Percentiles rank a stretch among this genome's conserved stretches.
Evolutionary conservation across 192 early-diverging fungal species (phyloP).

Genomic region (Coemansia sp.): DNA sequence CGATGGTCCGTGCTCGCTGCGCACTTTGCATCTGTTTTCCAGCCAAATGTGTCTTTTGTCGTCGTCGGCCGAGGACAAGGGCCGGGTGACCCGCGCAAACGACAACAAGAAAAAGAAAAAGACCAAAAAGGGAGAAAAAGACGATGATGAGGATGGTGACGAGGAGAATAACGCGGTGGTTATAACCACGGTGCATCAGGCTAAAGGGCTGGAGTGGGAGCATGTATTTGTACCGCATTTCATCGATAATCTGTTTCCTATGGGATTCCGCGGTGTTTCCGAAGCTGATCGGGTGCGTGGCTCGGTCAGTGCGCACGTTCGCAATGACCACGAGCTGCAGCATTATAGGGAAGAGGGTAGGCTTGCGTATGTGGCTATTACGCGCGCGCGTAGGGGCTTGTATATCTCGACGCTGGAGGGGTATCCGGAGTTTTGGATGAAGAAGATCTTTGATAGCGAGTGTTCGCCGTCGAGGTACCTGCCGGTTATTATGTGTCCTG

Average conservation of each 20-base stretch:
- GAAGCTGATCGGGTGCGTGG: constrained; percentile 15
- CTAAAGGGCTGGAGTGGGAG: constrained; percentile 51
- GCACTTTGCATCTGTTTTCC: constrained; percentile 31
- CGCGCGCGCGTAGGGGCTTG: constrained; percentile 37
- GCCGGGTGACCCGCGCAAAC: constrained; percentile 8
- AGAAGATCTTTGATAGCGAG: constrained; percentile 14
- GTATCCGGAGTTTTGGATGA: constrained; percentile 39
- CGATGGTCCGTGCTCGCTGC: constrained; percentile 17
- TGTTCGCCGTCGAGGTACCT: constrained; percentile 37
- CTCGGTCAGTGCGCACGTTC: neutral
- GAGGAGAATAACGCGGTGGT: constrained; percentile 20
- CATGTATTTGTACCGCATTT: constrained; percentile 54
- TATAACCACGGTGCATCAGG: constrained; percentile 51
- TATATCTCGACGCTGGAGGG: constrained; percentile 40
- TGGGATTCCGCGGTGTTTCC: constrained; percentile 29
- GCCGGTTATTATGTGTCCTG: constrained; percentile 32
- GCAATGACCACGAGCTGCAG: neutral
- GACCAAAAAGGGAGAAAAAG: neutral
- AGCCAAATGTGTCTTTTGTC: constrained; percentile 45
- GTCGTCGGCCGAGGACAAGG: constrained; percentile 39
- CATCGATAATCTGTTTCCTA: constrained; percentile 47
- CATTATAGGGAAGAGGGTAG: constrained; percentile 50
- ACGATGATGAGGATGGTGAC: neutral
- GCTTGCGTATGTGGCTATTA: constrained; percentile 52
- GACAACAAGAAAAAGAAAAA: neutral